Evolutionary conservation across 768 basidiomycete species (phyloP).

Genomic region (Tremella yokohamensis): DNA sequence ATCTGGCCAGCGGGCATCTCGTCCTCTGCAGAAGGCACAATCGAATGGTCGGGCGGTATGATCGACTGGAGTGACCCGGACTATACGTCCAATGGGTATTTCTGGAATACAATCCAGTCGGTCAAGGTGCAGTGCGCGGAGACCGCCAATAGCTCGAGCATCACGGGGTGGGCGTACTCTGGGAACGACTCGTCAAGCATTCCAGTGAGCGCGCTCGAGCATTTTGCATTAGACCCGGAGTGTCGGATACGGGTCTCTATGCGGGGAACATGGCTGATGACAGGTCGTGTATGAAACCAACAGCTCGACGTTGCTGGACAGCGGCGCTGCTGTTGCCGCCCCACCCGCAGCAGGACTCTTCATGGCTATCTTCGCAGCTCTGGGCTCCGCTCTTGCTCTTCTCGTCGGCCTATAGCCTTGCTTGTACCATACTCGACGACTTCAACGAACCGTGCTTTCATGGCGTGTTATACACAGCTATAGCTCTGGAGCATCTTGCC

Average conservation of each 20-base stretch:
- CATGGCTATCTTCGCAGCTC: too few species aligned
- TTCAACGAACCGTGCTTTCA: too few species aligned
- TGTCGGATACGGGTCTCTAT: too few species aligned
- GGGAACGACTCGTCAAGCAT: slow-evolving; percentile 13
- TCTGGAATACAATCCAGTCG: slow-evolving; percentile 37
- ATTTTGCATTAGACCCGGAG: too few species aligned
- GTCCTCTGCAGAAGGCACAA: slow-evolving; percentile 62
- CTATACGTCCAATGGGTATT: slow-evolving; percentile 63
- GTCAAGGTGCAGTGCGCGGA: slow-evolving; percentile 42
- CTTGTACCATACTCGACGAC: too few species aligned
- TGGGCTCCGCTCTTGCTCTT: too few species aligned
- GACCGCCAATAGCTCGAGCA: slow-evolving; percentile 1
- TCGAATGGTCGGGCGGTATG: slow-evolving; percentile 76
- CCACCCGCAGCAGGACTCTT: too few species aligned
- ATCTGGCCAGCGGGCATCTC: slow-evolving; percentile 79
- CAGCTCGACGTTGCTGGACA: neutral
- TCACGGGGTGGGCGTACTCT: slow-evolving; percentile 36
- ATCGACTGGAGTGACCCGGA: slow-evolving; percentile 79
- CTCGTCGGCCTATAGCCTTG: too few species aligned
- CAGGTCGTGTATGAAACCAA: neutral
- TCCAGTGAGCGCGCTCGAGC: neutral
- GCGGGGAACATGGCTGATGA: too few species aligned
- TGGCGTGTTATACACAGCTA: too few species aligned
- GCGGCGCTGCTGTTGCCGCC: too few species aligned
- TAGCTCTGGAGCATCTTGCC: too few species aligned